Evolutionary conservation across 305 asterid species (phyloP).

Genomic region (Rubia occidens): DNA sequence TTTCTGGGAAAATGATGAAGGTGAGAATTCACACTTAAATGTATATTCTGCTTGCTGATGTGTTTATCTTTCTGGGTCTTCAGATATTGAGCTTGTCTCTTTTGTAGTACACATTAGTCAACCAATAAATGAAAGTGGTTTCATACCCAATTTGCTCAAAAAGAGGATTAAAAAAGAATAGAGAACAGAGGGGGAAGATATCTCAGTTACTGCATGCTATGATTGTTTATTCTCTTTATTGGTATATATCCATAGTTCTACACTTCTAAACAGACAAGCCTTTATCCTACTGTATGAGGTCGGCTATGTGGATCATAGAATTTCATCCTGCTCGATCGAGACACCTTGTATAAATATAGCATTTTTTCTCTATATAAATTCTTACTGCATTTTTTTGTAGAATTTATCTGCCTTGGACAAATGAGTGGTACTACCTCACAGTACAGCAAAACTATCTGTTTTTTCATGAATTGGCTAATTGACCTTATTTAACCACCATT

Average conservation of each 20-base stretch:
- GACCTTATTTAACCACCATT: not conserved
- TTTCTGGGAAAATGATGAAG: conserved; percentile 91
- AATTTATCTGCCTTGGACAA: not conserved
- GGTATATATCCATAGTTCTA: not conserved
- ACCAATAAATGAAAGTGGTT: not conserved
- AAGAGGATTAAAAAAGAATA: not conserved
- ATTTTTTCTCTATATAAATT: too few species aligned
- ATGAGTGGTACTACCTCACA: not conserved
- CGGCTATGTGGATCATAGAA: not conserved
- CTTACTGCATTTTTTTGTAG: too few species aligned
- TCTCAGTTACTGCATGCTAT: not conserved
- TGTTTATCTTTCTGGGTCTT: not conserved
- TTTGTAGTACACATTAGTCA: not conserved
- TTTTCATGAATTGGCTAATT: not conserved
- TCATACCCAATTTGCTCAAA: not conserved
- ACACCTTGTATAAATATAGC: too few species aligned
- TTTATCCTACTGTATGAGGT: not conserved
- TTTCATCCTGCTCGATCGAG: too few species aligned
- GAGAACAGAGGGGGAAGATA: not conserved
- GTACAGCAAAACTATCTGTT: not conserved
- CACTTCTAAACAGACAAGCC: not conserved
- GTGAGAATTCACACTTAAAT: conserved; percentile 38
- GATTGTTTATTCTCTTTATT: not conserved
- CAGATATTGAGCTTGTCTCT: not conserved
- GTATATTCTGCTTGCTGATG: not conserved